These are phyloP conservation scores for Podospora pseudoanserina DNA, from an alignment of 495 filamentous ascomycete genomes.

Conservation along the genomic window DNA sequence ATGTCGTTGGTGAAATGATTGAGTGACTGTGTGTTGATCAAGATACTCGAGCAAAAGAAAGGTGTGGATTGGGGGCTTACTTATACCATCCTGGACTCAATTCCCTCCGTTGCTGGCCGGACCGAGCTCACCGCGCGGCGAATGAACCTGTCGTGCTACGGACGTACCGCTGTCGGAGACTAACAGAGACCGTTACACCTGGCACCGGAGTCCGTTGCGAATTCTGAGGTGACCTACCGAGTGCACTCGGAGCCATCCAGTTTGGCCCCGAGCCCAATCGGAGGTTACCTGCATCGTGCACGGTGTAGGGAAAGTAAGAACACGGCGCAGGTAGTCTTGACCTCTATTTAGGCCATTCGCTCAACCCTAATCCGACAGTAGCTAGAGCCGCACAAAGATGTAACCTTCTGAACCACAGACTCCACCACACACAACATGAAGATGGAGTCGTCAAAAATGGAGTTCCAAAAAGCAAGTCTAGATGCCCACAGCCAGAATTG, in stretches of 20 bases:
- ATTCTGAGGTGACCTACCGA: not conserved
- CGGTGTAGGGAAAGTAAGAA: not conserved
- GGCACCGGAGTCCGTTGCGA: not conserved
- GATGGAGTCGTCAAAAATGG: not conserved
- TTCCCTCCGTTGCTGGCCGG: not conserved
- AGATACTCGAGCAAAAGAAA: not conserved
- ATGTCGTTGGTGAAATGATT: no score
- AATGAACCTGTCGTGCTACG: not conserved
- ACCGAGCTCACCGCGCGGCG: not conserved
- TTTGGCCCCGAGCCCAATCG: not conserved
- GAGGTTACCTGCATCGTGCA: conserved; percentile 10
- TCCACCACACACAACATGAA: not conserved
- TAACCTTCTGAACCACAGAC: not conserved
- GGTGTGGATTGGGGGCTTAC: not conserved
- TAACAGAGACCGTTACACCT: not conserved
- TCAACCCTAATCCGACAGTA: not conserved
- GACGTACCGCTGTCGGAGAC: not conserved
- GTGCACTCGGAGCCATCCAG: not conserved
- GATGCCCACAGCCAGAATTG: conserved; percentile 17
- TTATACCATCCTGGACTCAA: not conserved
- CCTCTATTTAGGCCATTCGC: not conserved
- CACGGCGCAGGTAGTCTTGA: not conserved
- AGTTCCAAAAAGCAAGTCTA: not conserved
- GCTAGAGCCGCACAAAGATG: not conserved
- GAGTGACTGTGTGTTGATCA: not conserved